Evolutionary conservation across 345 rosid species (phyloP).

Genomic region (Nasturtium officinale): DNA sequence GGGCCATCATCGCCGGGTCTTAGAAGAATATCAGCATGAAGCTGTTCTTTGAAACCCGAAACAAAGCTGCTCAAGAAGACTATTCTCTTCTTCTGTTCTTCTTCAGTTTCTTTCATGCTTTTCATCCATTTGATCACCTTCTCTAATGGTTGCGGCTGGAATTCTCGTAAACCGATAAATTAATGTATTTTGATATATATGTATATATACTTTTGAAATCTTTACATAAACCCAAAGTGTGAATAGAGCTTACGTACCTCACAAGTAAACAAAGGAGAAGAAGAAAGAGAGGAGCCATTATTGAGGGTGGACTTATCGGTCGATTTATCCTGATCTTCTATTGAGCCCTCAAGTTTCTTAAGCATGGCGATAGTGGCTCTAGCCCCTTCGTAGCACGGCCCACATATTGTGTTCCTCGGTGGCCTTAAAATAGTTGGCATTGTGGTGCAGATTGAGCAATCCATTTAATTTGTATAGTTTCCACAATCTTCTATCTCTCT

Average conservation of each 20-base stretch:
- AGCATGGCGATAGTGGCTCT: slow-evolving; percentile 53
- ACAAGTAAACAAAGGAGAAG: slow-evolving; percentile 49
- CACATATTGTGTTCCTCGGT: slow-evolving; percentile 86
- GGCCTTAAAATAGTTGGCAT: slow-evolving; percentile 77
- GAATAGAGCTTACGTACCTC: slow-evolving; percentile 58
- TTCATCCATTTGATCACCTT: slow-evolving; percentile 69
- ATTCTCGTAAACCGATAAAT: neutral
- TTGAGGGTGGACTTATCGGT: slow-evolving; percentile 26
- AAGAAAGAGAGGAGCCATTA: slow-evolving; percentile 31
- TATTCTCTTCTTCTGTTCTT: slow-evolving; percentile 63
- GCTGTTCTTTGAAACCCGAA: slow-evolving; percentile 52
- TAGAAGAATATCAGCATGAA: slow-evolving; percentile 67
- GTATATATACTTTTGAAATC: neutral
- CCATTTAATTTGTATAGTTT: slow-evolving; percentile 48
- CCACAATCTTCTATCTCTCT: neutral
- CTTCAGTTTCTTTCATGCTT: slow-evolving; percentile 62
- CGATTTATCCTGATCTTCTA: slow-evolving; percentile 24
- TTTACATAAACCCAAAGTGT: neutral
- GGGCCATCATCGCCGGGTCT: slow-evolving; percentile 61
- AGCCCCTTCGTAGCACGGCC: slow-evolving; percentile 76
- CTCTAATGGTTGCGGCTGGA: slow-evolving; percentile 51
- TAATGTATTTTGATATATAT: neutral
- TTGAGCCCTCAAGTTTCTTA: slow-evolving; percentile 56
- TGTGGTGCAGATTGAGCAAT: slow-evolving; percentile 78
- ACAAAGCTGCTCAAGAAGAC: slow-evolving; percentile 58